These are phyloP conservation scores for Hemerocallis citrina DNA, from an alignment of 106 monocot species.

Conservation along the genomic window DNA sequence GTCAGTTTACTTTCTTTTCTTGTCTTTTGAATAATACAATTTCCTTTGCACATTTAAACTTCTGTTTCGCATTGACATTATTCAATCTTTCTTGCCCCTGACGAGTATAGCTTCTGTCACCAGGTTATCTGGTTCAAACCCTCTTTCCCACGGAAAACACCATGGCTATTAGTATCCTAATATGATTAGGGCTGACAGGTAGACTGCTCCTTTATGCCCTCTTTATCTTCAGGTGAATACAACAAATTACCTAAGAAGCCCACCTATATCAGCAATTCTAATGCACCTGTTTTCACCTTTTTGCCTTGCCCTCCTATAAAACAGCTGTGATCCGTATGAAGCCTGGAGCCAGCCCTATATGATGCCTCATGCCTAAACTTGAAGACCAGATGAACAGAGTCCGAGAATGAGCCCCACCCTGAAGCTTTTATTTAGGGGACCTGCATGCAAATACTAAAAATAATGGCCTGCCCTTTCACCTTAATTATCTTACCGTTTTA, in stretches of 20 bases:
- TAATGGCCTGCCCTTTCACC: conserved; percentile 9
- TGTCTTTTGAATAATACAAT: no score
- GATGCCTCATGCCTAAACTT: conserved; percentile 70
- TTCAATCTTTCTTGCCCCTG: conserved; percentile 16
- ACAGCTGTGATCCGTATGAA: conserved; percentile 69
- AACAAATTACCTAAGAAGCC: conserved; percentile 16
- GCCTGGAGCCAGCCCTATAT: conserved; percentile 63
- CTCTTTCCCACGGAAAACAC: conserved; percentile 68
- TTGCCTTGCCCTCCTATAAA: conserved; percentile 61
- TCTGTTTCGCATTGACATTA: no score
- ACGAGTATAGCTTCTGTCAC: conserved; percentile 38
- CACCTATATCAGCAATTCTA: conserved; percentile 33
- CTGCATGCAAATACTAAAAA: conserved; percentile 6
- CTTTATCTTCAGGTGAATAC: conserved; percentile 20
- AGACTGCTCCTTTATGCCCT: conserved; percentile 37
- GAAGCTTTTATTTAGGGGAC: conserved; percentile 42
- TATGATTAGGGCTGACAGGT: conserved; percentile 62
- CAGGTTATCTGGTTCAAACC: conserved; percentile 83
- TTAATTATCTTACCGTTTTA: not conserved
- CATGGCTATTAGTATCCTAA: conserved; percentile 70
- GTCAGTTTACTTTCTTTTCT: no score
- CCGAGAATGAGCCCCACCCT: conserved; percentile 31
- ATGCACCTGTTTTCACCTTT: conserved; percentile 46
- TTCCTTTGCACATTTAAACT: no score
- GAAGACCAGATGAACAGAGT: conserved; percentile 69